Percentiles rank a stretch among this genome's conserved stretches.
phyloP scores from a whole-genome alignment of 805 yeast species.

The Zygosaccharomyces pseudorouxii region DNA sequence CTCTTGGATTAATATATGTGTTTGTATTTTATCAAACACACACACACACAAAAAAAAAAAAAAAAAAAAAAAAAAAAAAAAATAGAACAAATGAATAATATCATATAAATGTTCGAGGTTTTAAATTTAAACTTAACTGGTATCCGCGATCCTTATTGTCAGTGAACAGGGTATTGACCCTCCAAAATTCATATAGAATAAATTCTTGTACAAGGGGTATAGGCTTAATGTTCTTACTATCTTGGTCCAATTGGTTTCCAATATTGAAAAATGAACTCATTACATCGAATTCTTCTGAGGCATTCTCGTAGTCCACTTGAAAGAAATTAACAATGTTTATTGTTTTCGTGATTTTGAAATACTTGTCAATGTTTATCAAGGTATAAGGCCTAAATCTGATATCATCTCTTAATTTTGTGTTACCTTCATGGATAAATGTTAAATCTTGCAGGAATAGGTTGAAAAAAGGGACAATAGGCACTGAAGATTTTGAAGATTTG shows the following conservation, averaged over 20 bases:
- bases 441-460: constrained; percentile 72
- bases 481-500: constrained; percentile 25
- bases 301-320: constrained; percentile 52
- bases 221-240: constrained; percentile 32
- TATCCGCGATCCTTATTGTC: constrained; percentile 66
- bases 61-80: too few species aligned
- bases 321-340: constrained; percentile 63
- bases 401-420: constrained; percentile 60
- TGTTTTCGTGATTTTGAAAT: constrained; percentile 59
- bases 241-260: constrained; percentile 24
- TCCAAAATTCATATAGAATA: constrained; percentile 64
- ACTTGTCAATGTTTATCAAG: constrained; percentile 69
- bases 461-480: constrained; percentile 73
- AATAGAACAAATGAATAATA: neutral
- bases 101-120: constrained; percentile 14
- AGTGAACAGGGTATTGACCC: constrained; percentile 55
- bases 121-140: constrained; percentile 58
- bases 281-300: constrained; percentile 18
- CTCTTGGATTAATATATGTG: neutral
- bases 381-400: constrained; percentile 44
- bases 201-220: constrained; percentile 43
- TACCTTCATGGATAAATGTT: constrained; percentile 80
- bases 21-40: neutral
- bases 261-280: constrained; percentile 28
- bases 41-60: too few species aligned